Evolutionary conservation across 768 basidiomycete species (phyloP), one percentile per base, ranked within the genome.

Genomic region (Suillus alpinus): DNA sequence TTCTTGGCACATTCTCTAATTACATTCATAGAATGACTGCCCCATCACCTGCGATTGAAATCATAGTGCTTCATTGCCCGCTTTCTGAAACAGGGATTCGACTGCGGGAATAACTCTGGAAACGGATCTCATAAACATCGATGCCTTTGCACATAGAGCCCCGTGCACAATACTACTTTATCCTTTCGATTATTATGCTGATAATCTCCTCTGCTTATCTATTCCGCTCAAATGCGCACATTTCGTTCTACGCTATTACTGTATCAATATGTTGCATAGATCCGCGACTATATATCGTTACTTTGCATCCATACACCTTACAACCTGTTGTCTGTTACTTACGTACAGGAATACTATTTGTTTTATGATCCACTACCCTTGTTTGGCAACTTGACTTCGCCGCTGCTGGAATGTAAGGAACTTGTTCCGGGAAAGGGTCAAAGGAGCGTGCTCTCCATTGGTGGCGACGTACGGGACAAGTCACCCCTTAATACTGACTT

Each of bases 41-140:
- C 83, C 83, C 13, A 65, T 73, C 29, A 61, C 68, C 59, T 85
- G 84, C 65, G 83, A 84, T 68, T 86, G 71, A 79, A 67, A 37
- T 55, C 56, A 40, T 14, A 26, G 23, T 31, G 46, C 34, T 23
- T 18, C 37, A 51, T 41, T 64, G 41, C 43, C 34, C 50, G 47
- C 8, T 41, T 60, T 29, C 8, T 57, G 58, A 65, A 51, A 34
- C 58, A 32, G 50, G 13, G 31, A 46, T 58, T 58, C 55, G 55
- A n/a, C 51, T 23, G 16, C 34, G 32, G 58, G 16, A 23, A 23
- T 59, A 47, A 47, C 32, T 36, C 41, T 59, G 26, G 36, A 60
- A 47, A 37, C 49, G 44, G 39, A 44, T 37, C 34, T 37, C 34
- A 46, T 60, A 47, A n/a, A 37, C 29, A 12, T 44, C 36, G 10